Percentiles rank a stretch among this genome's conserved stretches.
Evolutionary conservation across 78 protist species (phyloP).

Genomic region (Dictyostelium intermedium): DNA sequence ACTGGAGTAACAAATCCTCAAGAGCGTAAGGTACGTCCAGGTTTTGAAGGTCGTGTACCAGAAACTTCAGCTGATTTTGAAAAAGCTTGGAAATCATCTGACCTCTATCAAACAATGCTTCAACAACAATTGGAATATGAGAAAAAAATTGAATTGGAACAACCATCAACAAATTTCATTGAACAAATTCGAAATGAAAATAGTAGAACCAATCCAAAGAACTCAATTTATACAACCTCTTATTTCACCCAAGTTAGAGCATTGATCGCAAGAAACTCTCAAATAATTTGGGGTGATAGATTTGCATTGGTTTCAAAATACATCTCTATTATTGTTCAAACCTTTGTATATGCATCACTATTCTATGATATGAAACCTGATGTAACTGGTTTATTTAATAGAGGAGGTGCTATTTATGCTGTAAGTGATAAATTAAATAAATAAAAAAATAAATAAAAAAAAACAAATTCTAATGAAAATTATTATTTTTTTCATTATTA

Average conservation of each 20-base stretch:
- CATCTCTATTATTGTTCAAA: constrained; percentile 35
- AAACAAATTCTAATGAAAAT: background rate
- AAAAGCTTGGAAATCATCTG: constrained; percentile 24
- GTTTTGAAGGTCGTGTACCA: constrained; percentile 66
- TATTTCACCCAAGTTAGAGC: constrained; percentile 20
- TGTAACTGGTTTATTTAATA: constrained; percentile 9
- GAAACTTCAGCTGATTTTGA: constrained; percentile 62
- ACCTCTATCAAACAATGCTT: background rate
- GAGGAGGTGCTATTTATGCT: constrained; percentile 58
- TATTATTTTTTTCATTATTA: no score
- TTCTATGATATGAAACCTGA: constrained; percentile 4
- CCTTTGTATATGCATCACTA: constrained; percentile 48
- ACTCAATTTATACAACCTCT: background rate
- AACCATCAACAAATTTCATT: constrained; percentile 29
- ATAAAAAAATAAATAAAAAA: no score
- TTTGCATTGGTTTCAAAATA: constrained; percentile 7
- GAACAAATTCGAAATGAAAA: constrained; percentile 10
- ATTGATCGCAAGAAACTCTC: background rate
- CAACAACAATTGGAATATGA: constrained; percentile 16
- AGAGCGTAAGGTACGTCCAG: constrained; percentile 46
- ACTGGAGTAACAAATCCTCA: constrained; percentile 79
- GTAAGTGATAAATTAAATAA: background rate
- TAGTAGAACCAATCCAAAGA: background rate
- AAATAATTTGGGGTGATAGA: constrained; percentile 49
- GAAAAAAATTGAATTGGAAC: constrained; percentile 3